Conservation (phyloP, 2,329 filamentous ascomycete genomes). For the Xylaria sp. region DNA sequence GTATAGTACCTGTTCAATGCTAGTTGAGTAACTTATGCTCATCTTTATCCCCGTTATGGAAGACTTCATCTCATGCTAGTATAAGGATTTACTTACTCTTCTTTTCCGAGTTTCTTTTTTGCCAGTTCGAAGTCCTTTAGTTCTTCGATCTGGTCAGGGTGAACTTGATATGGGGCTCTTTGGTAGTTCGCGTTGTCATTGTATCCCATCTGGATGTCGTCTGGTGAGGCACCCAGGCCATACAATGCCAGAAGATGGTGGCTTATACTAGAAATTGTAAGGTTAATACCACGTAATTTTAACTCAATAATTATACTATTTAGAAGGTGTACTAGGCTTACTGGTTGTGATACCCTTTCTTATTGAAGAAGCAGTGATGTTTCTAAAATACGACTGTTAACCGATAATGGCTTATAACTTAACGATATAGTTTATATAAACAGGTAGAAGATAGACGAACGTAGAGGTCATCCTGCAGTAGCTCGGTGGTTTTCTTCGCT, state of each 20-base stretch:
- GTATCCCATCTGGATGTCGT: slow-evolving; percentile 71
- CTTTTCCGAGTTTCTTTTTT: slow-evolving; percentile 69
- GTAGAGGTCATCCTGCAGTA: slow-evolving; percentile 81
- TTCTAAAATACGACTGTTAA: slow-evolving; percentile 46
- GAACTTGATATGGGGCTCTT: slow-evolving; percentile 56
- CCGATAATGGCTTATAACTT: neutral
- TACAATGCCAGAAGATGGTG: slow-evolving; percentile 83
- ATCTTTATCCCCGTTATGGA: neutral
- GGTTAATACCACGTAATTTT: slow-evolving; percentile 23
- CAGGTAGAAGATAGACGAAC: slow-evolving; percentile 44
- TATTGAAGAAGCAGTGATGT: slow-evolving; percentile 85
- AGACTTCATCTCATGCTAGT: neutral
- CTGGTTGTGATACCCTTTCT: slow-evolving; percentile 84
- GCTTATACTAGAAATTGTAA: slow-evolving; percentile 58
- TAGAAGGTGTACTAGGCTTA: slow-evolving; percentile 44
- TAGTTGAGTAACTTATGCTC: slow-evolving; percentile 11
- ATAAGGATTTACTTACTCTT: slow-evolving; percentile 43
- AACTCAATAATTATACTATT: neutral
- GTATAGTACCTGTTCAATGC: slow-evolving; percentile 63
- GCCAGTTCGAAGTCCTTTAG: slow-evolving; percentile 68
- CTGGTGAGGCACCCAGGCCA: slow-evolving; percentile 73
- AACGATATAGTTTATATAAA: neutral
- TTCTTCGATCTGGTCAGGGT: slow-evolving; percentile 62
- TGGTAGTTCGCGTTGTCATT: slow-evolving; percentile 75
- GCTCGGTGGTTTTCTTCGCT: slow-evolving; percentile 69